A percentile compares a stretch with the other conserved stretches of the same genome.
Evolutionary conservation across 768 basidiomycete genomes (phyloP).

Genomic region (Asterophora parasitica): DNA sequence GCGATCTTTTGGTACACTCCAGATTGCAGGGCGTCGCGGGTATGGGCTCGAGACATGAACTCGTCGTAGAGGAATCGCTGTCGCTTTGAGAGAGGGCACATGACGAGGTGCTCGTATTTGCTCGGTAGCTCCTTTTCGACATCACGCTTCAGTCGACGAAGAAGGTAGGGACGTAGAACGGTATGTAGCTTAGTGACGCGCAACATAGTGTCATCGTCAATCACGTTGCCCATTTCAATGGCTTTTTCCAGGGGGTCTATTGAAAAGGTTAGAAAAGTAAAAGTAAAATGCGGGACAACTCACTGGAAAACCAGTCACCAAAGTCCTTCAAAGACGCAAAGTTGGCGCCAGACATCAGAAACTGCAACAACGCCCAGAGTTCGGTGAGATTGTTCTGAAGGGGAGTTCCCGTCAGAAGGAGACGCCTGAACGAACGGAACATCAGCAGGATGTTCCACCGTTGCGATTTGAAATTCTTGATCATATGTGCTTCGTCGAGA

Average conservation of each 20-base stretch:
- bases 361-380: conserved; percentile 92
- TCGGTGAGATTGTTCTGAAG: conserved; percentile 96
- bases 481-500: conserved; percentile 95
- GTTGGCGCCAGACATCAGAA: conserved; percentile 83
- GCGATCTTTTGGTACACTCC: conserved; percentile 87
- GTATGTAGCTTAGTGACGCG: conserved; percentile 86
- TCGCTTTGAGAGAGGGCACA: conserved; percentile 85
- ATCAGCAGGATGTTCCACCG: conserved; percentile 89
- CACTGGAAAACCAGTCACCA: conserved; percentile 94
- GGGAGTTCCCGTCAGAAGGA: conserved; percentile 93
- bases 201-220: conserved; percentile 81
- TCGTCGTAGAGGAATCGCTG: conserved; percentile 96
- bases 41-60: conserved; percentile 88
- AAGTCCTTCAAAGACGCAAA: conserved; percentile 94
- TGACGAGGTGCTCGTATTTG: conserved; percentile 86
- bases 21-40: conserved; percentile 74
- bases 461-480: conserved; percentile 94
- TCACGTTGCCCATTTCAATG: conserved; percentile 72
- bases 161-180: conserved; percentile 92
- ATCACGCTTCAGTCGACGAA: conserved; percentile 95
- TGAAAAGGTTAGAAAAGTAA: conserved; percentile 2
- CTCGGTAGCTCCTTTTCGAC: conserved; percentile 94
- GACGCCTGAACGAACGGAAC: conserved; percentile 80
- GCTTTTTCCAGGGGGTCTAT: conserved; percentile 91
- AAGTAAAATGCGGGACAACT: conserved; percentile 25